Evolutionary conservation across 352 stramenopile species (phyloP), one percentile per base, ranked within the genome.

Genomic region (Phytophthora macrochlamydospora): DNA sequence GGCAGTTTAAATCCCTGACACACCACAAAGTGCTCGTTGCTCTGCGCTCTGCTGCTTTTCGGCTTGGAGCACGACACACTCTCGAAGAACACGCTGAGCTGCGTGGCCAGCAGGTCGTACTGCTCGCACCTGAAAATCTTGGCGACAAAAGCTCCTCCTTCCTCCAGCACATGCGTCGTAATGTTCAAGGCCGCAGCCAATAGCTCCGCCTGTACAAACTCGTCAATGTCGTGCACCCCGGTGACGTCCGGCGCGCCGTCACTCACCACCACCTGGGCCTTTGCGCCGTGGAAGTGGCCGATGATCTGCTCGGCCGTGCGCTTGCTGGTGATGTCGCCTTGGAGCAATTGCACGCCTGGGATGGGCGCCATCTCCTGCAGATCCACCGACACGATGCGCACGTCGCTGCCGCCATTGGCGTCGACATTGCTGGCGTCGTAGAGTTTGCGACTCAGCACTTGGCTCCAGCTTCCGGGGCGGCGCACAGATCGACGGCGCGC

Each of bases 191-290:
- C 97, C 0, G 97, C 95, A 0, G 98, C 79, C 12, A 99, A 74
- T 24, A 99, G 85, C 71, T 99, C 95, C 5, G 93, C 92, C 76
- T 99, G 95, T 38, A 99, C 83, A 73, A 98, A 99, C 71, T 99
- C 97, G 81, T 99, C 98, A 33, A 99, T 96, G 65, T 99, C 97
- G 69, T 99, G 98, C 29, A 99, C 87, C n/a, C 98, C 97, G 2
- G 97, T 99, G n/a, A 99, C 98, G 71, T 99, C 98, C 0, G 98
- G 98, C 9, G 98, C 98, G 49, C 98, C 98, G 74, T 99, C 98
- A 58, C 96, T 99, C 45, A 99, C 92, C 4, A 99, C 97, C 7
- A 99, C 74, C 69, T 99, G 95, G 9, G 97, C 97, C 46, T 97
- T 91, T 29, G 93, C 61, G 24, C 97, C 97, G 24, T 91, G 62